Evolutionary conservation across 164 flowering plant genomes (phyloP), one percentile per base, ranked within the genome.

Genomic region (Sextonia rubra): DNA sequence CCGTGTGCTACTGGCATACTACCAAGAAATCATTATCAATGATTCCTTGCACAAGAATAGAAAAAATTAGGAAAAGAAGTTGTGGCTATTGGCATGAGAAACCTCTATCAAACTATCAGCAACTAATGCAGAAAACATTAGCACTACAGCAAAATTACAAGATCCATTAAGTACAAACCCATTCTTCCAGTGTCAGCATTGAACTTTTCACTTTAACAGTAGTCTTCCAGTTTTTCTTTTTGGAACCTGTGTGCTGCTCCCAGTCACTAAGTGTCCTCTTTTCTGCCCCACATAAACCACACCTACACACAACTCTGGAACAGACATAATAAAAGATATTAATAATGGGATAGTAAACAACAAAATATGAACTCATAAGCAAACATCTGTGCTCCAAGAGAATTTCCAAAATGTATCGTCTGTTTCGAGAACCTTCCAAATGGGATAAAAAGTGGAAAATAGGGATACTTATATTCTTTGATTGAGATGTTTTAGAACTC

Each of bases 161-260:
- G 76, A 67, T 75, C 64, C 27, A 70, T 25, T 61, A 64, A 64
- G 71, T 72, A 91, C 98, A 69, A 68, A 96, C 99, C 99, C 99
- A 96, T 83, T 90, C 87, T 74, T 90, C 95, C 69, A 96, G 88
- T 29, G 92, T 79, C 68, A 88, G 70, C 92, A 86, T 77, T 79
- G 97, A 88, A 70, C 85, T 92, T 84, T 93, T 93, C 79, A 96
- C 95, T 81, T 74, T 86, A 72, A 96, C 85, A 80, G 91, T 91
- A 22, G 82, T 77, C 80, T 81, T 91, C 98, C 98, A 93, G 70
- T 96, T 92, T 81, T 83, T 93, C 58, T 80, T 77, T 76, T 85
- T 93, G 49, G 91, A 93, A 80, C 98, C 98, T 14, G 97, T 90
- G 79, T 96, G 99, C 25, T 88, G 74, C 71, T 93, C 98, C 98